phyloP scores from a whole-genome alignment of 169 alveolate species.

The Eimeria necatrix region DNA sequence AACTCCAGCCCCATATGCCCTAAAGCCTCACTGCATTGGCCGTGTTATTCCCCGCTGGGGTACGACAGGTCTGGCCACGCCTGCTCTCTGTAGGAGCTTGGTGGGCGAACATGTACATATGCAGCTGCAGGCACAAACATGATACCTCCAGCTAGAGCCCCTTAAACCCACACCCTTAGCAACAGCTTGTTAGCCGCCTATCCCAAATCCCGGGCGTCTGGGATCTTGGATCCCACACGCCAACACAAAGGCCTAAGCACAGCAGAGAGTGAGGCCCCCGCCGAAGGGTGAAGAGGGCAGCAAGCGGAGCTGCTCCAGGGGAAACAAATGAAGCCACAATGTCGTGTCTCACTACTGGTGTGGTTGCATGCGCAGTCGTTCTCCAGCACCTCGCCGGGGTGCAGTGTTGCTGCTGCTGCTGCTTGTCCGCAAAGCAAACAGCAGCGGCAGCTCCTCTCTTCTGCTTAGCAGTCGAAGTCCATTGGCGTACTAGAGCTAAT shows the following conservation, averaged over 20 bases:
- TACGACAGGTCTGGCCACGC: background rate
- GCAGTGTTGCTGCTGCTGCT: slow-evolving; percentile 76
- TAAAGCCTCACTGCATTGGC: background rate
- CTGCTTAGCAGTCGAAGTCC: background rate
- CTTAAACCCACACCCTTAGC: background rate
- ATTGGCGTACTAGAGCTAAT: slow-evolving; percentile 40
- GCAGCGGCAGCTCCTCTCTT: slow-evolving; percentile 67
- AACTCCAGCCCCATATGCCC: background rate
- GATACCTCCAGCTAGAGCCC: background rate
- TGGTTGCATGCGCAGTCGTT: slow-evolving; percentile 43
- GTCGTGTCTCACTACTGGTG: background rate
- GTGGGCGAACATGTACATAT: slow-evolving; percentile 64
- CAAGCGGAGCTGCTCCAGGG: background rate
- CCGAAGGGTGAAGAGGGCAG: background rate
- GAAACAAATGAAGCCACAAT: background rate
- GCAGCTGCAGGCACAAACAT: slow-evolving; percentile 15
- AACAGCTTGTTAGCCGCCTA: no score
- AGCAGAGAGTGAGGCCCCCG: no score
- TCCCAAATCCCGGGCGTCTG: no score
- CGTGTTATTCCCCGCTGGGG: background rate
- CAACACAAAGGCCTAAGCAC: no score
- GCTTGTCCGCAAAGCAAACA: background rate
- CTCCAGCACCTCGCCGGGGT: slow-evolving; percentile 78
- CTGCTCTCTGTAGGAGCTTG: slow-evolving; percentile 13
- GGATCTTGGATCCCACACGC: no score